Percentiles rank a stretch among this genome's conserved stretches.
Evolutionary conservation across 306 rosid species (phyloP).

Genomic region (Vicia villosa): DNA sequence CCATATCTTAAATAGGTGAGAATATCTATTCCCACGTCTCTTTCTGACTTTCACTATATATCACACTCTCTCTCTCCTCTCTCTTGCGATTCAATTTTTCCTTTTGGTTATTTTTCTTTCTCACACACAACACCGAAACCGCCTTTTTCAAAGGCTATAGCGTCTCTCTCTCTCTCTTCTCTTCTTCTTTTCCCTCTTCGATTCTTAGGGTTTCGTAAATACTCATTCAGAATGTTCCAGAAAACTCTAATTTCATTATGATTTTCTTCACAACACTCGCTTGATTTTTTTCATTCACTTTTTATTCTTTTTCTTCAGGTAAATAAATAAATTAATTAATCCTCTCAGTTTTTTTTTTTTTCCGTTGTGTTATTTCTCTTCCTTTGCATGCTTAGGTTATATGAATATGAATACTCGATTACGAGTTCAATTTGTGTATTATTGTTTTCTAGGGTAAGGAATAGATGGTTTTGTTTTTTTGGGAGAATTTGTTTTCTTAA

Average conservation of each 20-base stretch:
- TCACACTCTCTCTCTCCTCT: conserved; percentile 8
- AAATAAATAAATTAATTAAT: not conserved
- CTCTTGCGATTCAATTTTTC: conserved; percentile 15
- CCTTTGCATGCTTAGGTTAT: not conserved
- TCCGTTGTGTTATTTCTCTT: not conserved
- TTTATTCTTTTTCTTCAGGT: conserved; percentile 28
- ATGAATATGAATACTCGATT: not conserved
- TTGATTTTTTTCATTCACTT: conserved; percentile 8
- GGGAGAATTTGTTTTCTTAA: conserved; percentile 32
- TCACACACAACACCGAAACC: conserved; percentile 31
- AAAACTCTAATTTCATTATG: conserved; percentile 7
- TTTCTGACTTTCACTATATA: conserved; percentile 1
- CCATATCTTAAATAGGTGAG: conserved; percentile 31
- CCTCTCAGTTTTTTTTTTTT: not conserved
- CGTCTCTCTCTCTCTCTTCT: not conserved
- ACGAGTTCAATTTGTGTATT: not conserved
- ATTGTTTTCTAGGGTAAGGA: conserved; percentile 1
- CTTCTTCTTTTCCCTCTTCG: not conserved
- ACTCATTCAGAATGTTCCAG: conserved; percentile 40
- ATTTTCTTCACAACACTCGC: conserved; percentile 1
- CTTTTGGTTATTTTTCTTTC: not conserved
- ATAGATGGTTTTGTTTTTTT: not conserved
- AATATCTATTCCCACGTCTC: conserved; percentile 30
- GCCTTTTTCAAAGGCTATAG: conserved; percentile 31
- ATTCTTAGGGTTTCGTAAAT: conserved; percentile 77